A percentile compares a stretch with the other conserved stretches of the same genome.
phyloP scores from a whole-genome alignment of 805 yeast species.

The Kuraishia capsulata region DNA sequence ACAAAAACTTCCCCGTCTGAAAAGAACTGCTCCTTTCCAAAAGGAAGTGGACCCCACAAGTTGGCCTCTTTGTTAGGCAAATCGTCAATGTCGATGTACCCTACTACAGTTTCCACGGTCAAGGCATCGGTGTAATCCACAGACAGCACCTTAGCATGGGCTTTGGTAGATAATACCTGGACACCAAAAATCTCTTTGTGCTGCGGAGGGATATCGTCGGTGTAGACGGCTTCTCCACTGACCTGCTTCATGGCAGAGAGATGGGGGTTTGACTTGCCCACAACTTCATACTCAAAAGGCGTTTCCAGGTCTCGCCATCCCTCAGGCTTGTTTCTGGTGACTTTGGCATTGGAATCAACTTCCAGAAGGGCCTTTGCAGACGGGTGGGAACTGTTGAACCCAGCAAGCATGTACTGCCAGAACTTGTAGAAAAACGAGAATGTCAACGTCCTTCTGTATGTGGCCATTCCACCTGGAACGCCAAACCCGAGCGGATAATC shows the following conservation, averaged over 20 bases:
- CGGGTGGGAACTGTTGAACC: background rate
- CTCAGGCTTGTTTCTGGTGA: conserved; percentile 25
- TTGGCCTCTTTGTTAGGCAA: conserved; percentile 26
- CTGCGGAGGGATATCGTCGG: conserved; percentile 34
- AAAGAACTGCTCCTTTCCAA: conserved; percentile 33
- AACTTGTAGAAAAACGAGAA: conserved; percentile 37
- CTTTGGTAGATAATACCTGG: conserved; percentile 31
- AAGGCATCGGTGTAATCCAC: conserved; percentile 29
- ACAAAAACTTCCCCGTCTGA: conserved; percentile 31
- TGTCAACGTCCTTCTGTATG: conserved; percentile 32
- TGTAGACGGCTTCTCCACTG: conserved; percentile 36
- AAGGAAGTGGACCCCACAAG: conserved; percentile 30
- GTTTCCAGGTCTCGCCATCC: conserved; percentile 30
- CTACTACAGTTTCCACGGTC: conserved; percentile 29
- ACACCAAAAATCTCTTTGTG: conserved; percentile 32
- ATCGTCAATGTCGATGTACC: conserved; percentile 30
- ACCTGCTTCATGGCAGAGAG: conserved; percentile 37
- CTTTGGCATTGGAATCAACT: conserved; percentile 20
- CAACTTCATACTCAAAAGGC: conserved; percentile 25
- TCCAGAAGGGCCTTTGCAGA: conserved; percentile 14
- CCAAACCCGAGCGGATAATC: conserved; percentile 30
- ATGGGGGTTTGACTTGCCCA: conserved; percentile 33
- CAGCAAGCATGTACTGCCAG: conserved; percentile 21
- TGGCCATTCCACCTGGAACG: conserved; percentile 44
- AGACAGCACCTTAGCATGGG: conserved; percentile 32